A percentile compares a stretch with the other conserved stretches of the same genome.
These are phyloP conservation scores for Globisporangium takayamanum DNA, from an alignment of 352 stramenopile genomes.

Conservation along the genomic window DNA sequence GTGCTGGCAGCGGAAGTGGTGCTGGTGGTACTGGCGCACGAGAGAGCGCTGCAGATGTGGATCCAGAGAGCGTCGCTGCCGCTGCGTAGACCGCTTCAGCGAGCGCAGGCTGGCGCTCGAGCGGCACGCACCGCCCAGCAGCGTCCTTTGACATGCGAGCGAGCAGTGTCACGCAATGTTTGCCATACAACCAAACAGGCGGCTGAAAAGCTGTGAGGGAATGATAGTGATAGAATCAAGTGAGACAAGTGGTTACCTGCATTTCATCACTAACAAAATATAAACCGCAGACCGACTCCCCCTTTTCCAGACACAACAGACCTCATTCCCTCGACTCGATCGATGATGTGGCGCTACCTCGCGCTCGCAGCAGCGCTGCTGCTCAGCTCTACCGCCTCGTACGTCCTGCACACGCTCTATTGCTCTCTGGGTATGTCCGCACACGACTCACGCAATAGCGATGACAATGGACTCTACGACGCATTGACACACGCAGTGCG, in stretches of 20 bases:
- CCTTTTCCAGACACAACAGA: neutral
- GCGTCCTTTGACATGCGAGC: no score
- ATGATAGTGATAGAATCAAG: no score
- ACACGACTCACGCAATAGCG: neutral
- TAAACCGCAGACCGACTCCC: neutral
- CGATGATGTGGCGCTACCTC: conserved; percentile 22
- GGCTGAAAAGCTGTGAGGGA: no score
- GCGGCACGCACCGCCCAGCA: no score
- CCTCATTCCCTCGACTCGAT: neutral
- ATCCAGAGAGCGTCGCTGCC: no score
- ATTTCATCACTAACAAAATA: neutral
- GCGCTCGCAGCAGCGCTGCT: conserved; percentile 29
- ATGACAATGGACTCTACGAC: neutral
- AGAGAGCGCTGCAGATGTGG: no score
- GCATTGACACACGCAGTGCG: conserved; percentile 16
- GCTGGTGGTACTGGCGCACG: no score
- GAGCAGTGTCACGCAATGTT: no score
- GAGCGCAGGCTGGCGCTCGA: no score
- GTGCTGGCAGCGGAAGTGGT: neutral
- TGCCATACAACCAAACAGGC: no score
- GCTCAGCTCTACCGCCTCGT: conserved; percentile 19
- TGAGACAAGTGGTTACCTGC: no score
- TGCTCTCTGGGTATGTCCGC: neutral
- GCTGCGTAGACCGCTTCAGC: no score
- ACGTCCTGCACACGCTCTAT: neutral